Conservation (phyloP, 768 basidiomycete genomes). For the Imleria badia region DNA sequence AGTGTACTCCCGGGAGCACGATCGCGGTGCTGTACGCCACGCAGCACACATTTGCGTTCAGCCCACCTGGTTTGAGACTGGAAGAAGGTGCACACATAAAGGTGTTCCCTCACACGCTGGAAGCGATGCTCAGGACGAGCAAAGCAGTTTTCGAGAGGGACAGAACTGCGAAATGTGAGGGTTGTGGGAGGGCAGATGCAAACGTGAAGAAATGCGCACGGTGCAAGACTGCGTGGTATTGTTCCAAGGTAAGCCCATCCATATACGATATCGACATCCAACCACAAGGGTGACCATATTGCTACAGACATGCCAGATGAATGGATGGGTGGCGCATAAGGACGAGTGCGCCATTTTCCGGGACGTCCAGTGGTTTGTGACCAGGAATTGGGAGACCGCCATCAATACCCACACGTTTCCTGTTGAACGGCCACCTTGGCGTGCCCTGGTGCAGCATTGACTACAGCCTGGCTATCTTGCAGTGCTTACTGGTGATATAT, state of each 20-base stretch:
- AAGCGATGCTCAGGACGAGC: constrained; percentile 28
- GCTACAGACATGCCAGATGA: constrained; percentile 23
- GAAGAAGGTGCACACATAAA: constrained; percentile 26
- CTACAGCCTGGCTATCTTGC: neutral
- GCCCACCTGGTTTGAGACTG: constrained; percentile 28
- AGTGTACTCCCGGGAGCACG: constrained; percentile 28
- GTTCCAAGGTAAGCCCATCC: constrained; percentile 26
- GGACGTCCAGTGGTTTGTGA: constrained; percentile 32
- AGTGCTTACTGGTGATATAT: neutral
- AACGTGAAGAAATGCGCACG: constrained; percentile 26
- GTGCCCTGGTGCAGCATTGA: constrained; percentile 10
- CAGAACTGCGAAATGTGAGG: constrained; percentile 22
- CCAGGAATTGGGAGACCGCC: constrained; percentile 28
- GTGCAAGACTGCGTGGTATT: constrained; percentile 31
- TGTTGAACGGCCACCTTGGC: constrained; percentile 13
- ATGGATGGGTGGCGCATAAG: constrained; percentile 24
- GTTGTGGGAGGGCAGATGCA: constrained; percentile 18
- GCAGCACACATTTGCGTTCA: constrained; percentile 31
- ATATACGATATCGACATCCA: neutral
- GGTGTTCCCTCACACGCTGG: constrained; percentile 28
- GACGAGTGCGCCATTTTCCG: constrained; percentile 23
- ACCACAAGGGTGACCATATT: constrained; percentile 3
- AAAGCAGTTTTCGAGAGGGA: constrained; percentile 19
- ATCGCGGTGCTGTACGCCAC: constrained; percentile 33
- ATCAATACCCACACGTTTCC: constrained; percentile 20